Percentiles rank a stretch among this genome's conserved stretches.
phyloP scores from a whole-genome alignment of 202 grass and related monocot species.

The Panicum hallii region DNA sequence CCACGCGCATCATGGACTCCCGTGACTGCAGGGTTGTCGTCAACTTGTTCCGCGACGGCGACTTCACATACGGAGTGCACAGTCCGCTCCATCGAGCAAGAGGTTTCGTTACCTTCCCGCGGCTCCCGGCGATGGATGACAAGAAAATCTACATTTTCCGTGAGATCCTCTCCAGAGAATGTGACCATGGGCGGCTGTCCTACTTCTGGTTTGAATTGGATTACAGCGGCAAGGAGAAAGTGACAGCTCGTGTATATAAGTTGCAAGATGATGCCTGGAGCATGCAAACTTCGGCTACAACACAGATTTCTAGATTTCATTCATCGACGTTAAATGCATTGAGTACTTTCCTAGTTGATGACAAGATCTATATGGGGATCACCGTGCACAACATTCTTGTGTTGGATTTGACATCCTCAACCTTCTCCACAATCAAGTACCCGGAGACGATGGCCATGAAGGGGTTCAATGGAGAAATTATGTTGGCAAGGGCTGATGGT shows the following conservation, averaged over 20 bases:
- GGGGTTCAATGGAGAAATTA: not conserved
- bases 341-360: not conserved
- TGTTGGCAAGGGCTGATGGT: not conserved
- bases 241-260: not conserved
- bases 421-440: not conserved
- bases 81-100: not conserved
- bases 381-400: not conserved
- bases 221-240: not conserved
- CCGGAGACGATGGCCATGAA: not conserved
- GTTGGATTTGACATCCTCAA: conserved; percentile 32
- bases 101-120: not conserved
- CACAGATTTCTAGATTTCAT: not conserved
- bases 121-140: not conserved
- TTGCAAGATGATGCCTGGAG: conserved; percentile 22
- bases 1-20: conserved; percentile 17
- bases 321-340: not conserved
- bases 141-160: not conserved
- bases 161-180: conserved; percentile 2
- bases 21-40: not conserved
- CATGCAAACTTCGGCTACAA: not conserved
- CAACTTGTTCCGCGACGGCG: not conserved
- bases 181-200: not conserved
- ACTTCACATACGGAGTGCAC: not conserved
- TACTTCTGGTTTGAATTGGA: conserved; percentile 20
- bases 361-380: conserved; percentile 13